Conservation (phyloP, 768 basidiomycete species). For the Phlebiopsis gigantea region DNA sequence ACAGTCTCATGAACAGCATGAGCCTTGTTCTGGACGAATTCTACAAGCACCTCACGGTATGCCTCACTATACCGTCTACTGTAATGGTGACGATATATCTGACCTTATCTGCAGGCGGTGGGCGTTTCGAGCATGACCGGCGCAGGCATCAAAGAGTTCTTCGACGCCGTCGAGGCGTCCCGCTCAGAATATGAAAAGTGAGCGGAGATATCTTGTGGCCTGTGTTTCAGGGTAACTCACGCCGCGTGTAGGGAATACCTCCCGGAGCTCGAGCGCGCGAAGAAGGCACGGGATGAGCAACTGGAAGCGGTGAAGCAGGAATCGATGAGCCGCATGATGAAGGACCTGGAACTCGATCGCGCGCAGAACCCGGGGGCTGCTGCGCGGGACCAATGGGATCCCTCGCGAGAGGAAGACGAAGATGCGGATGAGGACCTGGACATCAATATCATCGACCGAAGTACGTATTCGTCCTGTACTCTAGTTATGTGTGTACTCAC, state of each 20-base stretch:
- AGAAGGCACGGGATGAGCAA: constrained; percentile 55
- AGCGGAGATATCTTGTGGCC: constrained; percentile 17
- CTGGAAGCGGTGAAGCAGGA: constrained; percentile 67
- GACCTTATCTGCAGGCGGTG: constrained; percentile 58
- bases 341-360: constrained; percentile 73
- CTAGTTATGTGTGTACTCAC: not conserved
- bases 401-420: constrained; percentile 51
- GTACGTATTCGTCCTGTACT: constrained; percentile 37
- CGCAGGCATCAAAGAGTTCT: constrained; percentile 88
- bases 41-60: constrained; percentile 90
- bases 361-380: constrained; percentile 54
- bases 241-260: constrained; percentile 69
- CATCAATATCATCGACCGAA: constrained; percentile 62
- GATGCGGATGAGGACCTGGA: constrained; percentile 39
- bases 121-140: constrained; percentile 96
- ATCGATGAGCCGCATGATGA: constrained; percentile 71
- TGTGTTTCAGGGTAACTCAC: not conserved
- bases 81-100: not conserved
- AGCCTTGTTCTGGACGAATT: constrained; percentile 97
- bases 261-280: constrained; percentile 78
- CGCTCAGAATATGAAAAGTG: constrained; percentile 87
- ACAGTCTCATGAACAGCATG: constrained; percentile 98
- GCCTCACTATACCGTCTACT: constrained; percentile 15
- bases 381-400: constrained; percentile 57
- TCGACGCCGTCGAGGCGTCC: constrained; percentile 85